Percentiles rank a stretch among this genome's conserved stretches.
Conservation (phyloP, 2,329 filamentous ascomycete genomes). For the Ploettnerulaceae sp. region DNA sequence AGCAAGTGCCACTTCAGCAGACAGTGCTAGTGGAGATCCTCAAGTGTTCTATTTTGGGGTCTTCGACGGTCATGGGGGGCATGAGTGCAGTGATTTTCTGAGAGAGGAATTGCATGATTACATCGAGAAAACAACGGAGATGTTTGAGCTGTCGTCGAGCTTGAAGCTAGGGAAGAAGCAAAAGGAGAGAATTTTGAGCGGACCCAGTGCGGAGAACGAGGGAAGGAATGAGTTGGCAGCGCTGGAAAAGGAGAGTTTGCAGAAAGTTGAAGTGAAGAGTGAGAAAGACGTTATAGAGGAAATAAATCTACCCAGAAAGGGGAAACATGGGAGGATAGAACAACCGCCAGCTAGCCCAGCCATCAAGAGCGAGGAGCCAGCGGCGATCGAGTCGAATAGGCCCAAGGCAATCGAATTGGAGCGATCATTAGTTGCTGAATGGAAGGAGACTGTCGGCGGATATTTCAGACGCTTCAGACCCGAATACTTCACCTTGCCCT, state of each 20-base stretch:
- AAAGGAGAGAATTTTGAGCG: slow-evolving; percentile 12
- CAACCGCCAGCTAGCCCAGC: slow-evolving; percentile 36
- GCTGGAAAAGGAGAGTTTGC: slow-evolving; percentile 37
- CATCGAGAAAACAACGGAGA: slow-evolving; percentile 72
- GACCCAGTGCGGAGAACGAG: slow-evolving; percentile 27
- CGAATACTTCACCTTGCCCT: slow-evolving; percentile 57
- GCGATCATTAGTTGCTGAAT: slow-evolving; percentile 65
- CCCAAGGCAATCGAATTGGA: slow-evolving; percentile 64
- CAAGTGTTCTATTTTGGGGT: slow-evolving; percentile 97
- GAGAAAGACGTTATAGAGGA: slow-evolving; percentile 39
- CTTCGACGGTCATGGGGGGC: slow-evolving; percentile 93
- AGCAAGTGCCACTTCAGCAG: slow-evolving; percentile 60
- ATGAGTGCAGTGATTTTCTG: slow-evolving; percentile 82
- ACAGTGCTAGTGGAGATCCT: slow-evolving; percentile 78
- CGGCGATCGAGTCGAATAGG: slow-evolving; percentile 37
- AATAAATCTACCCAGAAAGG: slow-evolving; percentile 13
- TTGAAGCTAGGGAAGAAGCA: slow-evolving; percentile 45
- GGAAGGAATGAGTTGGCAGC: slow-evolving; percentile 31
- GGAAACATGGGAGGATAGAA: slow-evolving; percentile 33
- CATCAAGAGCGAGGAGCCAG: slow-evolving; percentile 39
- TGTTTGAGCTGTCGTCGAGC: slow-evolving; percentile 76
- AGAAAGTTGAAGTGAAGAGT: slow-evolving; percentile 46
- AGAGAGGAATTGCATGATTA: slow-evolving; percentile 81
- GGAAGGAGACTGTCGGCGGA: slow-evolving; percentile 81
- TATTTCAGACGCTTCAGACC: slow-evolving; percentile 92